Percentiles rank a stretch among this genome's conserved stretches.
phyloP scores from a whole-genome alignment of 345 rosid species.

The Salix dunnii region DNA sequence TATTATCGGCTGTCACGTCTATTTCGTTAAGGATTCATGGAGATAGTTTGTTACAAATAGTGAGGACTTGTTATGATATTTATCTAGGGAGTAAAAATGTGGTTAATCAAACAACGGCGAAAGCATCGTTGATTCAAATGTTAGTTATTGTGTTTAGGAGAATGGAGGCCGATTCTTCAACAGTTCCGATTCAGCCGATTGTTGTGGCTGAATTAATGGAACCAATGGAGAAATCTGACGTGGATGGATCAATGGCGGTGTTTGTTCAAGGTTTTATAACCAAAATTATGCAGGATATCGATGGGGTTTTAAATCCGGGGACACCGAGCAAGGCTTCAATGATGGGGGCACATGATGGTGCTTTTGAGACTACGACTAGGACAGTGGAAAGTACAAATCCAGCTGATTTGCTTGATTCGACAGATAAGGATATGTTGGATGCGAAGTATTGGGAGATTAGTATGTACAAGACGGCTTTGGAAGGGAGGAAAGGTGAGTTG shows the following conservation, averaged over 20 bases:
- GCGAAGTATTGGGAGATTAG: conserved; percentile 99
- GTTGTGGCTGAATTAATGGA: conserved; percentile 98
- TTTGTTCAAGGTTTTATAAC: conserved; percentile 85
- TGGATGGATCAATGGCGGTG: conserved; percentile 69
- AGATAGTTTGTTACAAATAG: conserved; percentile 79
- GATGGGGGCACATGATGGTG: conserved; percentile 59
- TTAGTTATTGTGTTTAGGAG: conserved; percentile 92
- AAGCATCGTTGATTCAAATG: conserved; percentile 96
- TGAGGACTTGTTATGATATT: conserved; percentile 91
- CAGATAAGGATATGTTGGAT: conserved; percentile 94
- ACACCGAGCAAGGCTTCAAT: conserved; percentile 48
- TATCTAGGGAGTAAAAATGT: conserved; percentile 86
- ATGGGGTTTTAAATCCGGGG: conserved; percentile 57
- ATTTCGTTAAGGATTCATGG: conserved; percentile 86
- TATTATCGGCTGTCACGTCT: conserved; percentile 84
- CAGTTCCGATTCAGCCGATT: conserved; percentile 92
- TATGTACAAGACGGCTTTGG: conserved; percentile 96
- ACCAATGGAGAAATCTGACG: conserved; percentile 77
- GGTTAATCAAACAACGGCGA: conserved; percentile 90
- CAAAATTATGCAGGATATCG: conserved; percentile 74
- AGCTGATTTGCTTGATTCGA: conserved; percentile 63
- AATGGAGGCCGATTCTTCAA: conserved; percentile 97
- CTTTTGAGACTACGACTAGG: conserved; percentile 56
- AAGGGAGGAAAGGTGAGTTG: conserved; percentile 97
- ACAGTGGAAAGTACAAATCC: conserved; percentile 63